Conservation (phyloP, 2,329 filamentous ascomycete genomes). For the Cadophora sp. region DNA sequence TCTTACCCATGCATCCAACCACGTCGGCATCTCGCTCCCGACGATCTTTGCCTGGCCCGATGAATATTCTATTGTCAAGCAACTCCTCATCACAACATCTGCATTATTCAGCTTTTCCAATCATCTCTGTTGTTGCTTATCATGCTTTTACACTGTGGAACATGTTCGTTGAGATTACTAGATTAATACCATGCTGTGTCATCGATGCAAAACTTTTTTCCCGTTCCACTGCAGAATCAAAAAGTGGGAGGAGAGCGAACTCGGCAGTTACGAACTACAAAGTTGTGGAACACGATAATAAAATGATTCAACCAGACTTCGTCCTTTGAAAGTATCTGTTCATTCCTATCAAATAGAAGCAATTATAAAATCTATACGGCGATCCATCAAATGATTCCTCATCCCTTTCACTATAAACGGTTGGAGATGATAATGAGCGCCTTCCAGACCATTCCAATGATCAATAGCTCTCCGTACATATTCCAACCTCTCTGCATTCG, state of each 20-base stretch:
- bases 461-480: not conserved
- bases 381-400: not conserved
- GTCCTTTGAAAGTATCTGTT: no score
- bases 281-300: not conserved
- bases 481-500: not conserved
- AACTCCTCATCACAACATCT: not conserved
- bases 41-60: not conserved
- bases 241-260: not conserved
- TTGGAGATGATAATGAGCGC: not conserved
- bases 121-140: not conserved
- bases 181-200: not conserved
- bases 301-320: not conserved
- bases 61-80: not conserved
- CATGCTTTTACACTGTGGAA: not conserved
- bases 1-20: not conserved
- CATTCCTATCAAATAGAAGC: not conserved
- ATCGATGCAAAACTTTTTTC: not conserved
- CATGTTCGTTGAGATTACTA: not conserved
- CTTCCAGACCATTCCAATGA: not conserved
- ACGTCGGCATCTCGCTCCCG: not conserved
- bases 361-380: not conserved
- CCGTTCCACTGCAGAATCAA: not conserved
- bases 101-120: not conserved
- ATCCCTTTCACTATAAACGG: not conserved
- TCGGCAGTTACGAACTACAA: not conserved